These are phyloP conservation scores for Terfezia boudieri DNA, from an alignment of 495 filamentous ascomycete genomes.

Conservation along the genomic window DNA sequence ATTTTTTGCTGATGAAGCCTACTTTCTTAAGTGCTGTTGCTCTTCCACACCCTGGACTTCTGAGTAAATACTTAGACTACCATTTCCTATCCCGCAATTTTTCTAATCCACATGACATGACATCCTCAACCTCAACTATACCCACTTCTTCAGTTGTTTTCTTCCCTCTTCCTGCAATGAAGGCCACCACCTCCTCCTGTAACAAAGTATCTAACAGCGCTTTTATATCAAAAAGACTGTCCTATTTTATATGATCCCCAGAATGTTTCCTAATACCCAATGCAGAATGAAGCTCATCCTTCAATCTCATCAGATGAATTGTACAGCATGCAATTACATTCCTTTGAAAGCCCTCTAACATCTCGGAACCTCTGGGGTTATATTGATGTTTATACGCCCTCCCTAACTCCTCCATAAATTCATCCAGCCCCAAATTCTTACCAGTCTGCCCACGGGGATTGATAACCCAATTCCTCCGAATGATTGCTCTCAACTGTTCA, in stretches of 20 bases:
- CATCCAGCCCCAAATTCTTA: not conserved
- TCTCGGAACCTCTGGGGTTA: not conserved
- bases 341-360: not conserved
- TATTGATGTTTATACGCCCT: not conserved
- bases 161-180: not conserved
- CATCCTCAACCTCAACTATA: too few species aligned
- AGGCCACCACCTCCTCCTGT: not conserved
- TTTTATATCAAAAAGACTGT: not conserved
- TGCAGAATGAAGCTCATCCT: not conserved
- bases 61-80: too few species aligned
- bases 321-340: not conserved
- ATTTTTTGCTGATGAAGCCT: too few species aligned
- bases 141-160: too few species aligned
- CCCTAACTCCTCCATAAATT: not conserved
- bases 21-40: too few species aligned
- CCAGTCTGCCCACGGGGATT: not conserved
- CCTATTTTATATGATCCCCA: not conserved
- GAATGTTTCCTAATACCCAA: not conserved
- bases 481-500: not conserved
- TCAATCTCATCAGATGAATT: not conserved
- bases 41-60: too few species aligned
- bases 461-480: not conserved
- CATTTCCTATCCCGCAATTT: too few species aligned
- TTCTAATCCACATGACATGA: too few species aligned
- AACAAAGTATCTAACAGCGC: not conserved